Percentiles rank a stretch among this genome's conserved stretches.
Conservation (phyloP, 129 eudicot species). For the Mikania micrantha region DNA sequence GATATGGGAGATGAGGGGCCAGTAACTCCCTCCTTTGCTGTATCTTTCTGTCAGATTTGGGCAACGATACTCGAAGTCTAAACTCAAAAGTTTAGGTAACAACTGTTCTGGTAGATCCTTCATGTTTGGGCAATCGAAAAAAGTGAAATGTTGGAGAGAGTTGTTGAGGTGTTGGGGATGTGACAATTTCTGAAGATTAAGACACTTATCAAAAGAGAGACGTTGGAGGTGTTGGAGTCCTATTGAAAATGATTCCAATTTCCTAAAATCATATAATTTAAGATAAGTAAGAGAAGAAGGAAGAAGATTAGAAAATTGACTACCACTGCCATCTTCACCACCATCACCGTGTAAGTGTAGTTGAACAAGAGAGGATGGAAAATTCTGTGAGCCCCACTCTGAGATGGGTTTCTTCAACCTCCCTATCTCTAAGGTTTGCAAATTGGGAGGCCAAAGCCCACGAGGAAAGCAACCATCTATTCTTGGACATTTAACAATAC, state of each 20-base stretch:
- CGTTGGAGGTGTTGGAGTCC: not conserved
- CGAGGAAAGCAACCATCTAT: constrained; percentile 11
- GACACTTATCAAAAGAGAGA: not conserved
- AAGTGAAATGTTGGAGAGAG: not conserved
- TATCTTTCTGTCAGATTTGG: not conserved
- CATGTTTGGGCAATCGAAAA: constrained; percentile 6
- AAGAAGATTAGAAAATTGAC: constrained; percentile 2
- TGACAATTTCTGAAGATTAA: not conserved
- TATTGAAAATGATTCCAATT: not conserved
- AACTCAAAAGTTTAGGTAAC: not conserved
- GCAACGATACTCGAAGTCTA: not conserved
- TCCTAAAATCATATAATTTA: not conserved
- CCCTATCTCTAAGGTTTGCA: not conserved
- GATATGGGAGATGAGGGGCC: constrained; percentile 1
- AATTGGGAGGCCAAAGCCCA: constrained; percentile 17
- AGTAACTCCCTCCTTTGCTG: not conserved
- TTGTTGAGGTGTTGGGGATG: not conserved
- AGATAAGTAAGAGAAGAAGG: constrained; percentile 18
- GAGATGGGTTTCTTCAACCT: constrained; percentile 11
- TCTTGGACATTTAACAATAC: not conserved
- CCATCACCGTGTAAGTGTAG: not conserved
- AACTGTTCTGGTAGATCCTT: not conserved
- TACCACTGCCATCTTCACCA: not conserved
- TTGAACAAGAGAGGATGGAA: not conserved
- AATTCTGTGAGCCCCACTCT: constrained; percentile 6